These are phyloP conservation scores for Nicotiana undulata DNA, from an alignment of 257 asterid species.

Conservation along the genomic window DNA sequence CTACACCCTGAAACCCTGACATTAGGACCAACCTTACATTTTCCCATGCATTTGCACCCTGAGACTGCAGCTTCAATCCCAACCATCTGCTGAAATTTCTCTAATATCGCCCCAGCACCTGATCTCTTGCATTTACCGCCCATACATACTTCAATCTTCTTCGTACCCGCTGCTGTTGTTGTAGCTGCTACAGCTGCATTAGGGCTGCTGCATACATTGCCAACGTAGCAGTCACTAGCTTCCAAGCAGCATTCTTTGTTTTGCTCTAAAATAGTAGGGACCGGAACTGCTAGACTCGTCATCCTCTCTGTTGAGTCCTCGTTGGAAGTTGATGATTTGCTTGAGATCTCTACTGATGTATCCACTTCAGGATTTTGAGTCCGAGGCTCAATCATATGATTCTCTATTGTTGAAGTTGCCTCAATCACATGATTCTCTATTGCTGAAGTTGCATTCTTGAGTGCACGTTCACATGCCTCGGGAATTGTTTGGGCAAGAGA, in stretches of 20 bases:
- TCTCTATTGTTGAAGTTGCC: neutral
- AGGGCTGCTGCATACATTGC: neutral
- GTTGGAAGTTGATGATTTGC: neutral
- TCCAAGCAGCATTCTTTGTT: neutral
- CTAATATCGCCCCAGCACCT: slow-evolving; percentile 47
- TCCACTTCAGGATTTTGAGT: neutral
- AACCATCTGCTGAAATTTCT: slow-evolving; percentile 40
- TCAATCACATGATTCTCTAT: neutral
- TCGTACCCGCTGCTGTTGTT: neutral
- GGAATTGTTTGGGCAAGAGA: slow-evolving; percentile 5
- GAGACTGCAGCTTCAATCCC: slow-evolving; percentile 60
- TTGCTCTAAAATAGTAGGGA: slow-evolving; percentile 1
- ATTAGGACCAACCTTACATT: slow-evolving; percentile 76
- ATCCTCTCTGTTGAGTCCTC: neutral
- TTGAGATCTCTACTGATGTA: neutral
- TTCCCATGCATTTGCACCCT: slow-evolving; percentile 93
- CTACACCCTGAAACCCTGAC: slow-evolving; percentile 37
- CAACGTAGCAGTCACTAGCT: neutral
- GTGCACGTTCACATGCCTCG: slow-evolving; percentile 2
- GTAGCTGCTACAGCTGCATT: slow-evolving; percentile 8
- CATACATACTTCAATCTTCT: slow-evolving; percentile 76
- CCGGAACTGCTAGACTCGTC: neutral
- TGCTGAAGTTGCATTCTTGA: slow-evolving; percentile 10
- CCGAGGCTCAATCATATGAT: neutral
- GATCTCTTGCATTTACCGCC: slow-evolving; percentile 92